Percentiles rank a stretch among this genome's conserved stretches.
Evolutionary conservation across 441 rosid genomes (phyloP).

Genomic region (Jatropha multifida): DNA sequence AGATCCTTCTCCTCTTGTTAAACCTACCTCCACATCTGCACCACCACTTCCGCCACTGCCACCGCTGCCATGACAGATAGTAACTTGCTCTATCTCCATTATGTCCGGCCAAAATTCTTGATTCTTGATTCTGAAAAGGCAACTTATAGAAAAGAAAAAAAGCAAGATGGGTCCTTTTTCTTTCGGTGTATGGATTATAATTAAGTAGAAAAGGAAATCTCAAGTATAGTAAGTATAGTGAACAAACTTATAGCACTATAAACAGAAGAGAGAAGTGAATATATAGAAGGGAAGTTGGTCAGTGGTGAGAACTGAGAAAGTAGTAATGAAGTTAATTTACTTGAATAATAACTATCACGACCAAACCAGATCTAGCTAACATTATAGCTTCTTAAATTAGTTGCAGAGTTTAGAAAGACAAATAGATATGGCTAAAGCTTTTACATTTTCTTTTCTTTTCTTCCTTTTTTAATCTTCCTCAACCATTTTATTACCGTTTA

Average conservation of each 20-base stretch:
- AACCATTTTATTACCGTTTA: no score
- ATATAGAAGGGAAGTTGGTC: neutral
- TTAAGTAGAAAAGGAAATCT: no score
- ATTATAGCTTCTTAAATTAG: constrained; percentile 5
- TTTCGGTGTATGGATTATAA: no score
- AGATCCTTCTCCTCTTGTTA: constrained; percentile 15
- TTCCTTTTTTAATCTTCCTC: no score
- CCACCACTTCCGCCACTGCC: neutral
- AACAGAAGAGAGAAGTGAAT: neutral
- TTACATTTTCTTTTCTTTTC: no score
- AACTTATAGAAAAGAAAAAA: neutral
- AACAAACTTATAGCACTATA: neutral
- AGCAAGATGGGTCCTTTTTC: neutral
- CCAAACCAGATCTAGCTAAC: neutral
- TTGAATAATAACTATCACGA: neutral
- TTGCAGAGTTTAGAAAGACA: neutral
- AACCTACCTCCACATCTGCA: neutral
- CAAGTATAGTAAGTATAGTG: neutral
- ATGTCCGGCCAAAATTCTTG: neutral
- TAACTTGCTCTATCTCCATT: constrained; percentile 41
- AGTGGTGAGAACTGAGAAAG: neutral
- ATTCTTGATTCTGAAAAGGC: neutral
- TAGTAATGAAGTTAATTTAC: neutral
- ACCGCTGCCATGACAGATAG: neutral
- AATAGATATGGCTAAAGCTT: neutral